Conservation (phyloP, 805 yeast species). For the Gaillardinia entomophila region DNA sequence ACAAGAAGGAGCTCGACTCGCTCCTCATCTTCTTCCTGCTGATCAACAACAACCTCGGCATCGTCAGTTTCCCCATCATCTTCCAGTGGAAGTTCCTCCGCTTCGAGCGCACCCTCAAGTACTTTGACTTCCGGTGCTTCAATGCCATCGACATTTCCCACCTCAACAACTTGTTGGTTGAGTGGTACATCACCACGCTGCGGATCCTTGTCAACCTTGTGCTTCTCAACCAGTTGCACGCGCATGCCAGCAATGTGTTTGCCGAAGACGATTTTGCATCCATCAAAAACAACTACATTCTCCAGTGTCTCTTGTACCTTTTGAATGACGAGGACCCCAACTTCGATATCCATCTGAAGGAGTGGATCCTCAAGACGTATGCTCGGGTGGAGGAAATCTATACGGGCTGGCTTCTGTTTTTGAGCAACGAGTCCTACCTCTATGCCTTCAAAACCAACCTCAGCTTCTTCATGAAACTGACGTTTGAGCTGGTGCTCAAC, state of each 20-base stretch:
- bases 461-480: neutral
- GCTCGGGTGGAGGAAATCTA: neutral
- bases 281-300: slow-evolving; percentile 14
- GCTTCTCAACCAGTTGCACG: neutral
- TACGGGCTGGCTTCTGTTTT: slow-evolving; percentile 1
- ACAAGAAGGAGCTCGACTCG: neutral
- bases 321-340: slow-evolving; percentile 7
- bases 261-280: slow-evolving; percentile 8
- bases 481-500: neutral
- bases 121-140: slow-evolving; percentile 16
- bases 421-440: neutral
- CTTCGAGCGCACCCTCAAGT: neutral
- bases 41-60: slow-evolving; percentile 47
- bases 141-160: slow-evolving; percentile 20
- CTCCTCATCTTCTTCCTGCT: neutral
- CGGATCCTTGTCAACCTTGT: slow-evolving; percentile 33
- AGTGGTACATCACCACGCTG: slow-evolving; percentile 41
- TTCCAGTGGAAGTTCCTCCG: slow-evolving; percentile 29
- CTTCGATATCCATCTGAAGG: slow-evolving; percentile 1
- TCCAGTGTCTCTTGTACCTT: slow-evolving; percentile 22
- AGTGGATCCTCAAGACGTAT: neutral
- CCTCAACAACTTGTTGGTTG: slow-evolving; percentile 32
- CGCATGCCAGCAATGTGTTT: slow-evolving; percentile 4
- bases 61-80: slow-evolving; percentile 45
- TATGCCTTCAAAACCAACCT: neutral